Evolutionary conservation across 2,329 filamentous ascomycete species (phyloP), one percentile per base, ranked within the genome.

Genomic region (Cordyceps cicadae): DNA sequence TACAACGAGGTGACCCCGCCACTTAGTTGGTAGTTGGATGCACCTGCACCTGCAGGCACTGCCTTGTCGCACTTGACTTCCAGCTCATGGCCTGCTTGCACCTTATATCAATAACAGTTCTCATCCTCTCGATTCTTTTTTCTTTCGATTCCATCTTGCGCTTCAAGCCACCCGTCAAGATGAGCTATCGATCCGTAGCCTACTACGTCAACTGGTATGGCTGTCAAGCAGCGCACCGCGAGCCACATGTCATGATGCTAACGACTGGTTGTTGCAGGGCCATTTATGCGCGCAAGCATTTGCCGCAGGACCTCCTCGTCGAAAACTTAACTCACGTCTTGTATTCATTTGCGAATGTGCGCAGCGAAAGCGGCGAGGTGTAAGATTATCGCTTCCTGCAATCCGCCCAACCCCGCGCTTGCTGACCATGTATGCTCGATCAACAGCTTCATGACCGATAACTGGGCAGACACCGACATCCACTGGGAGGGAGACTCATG

Each of bases 341-440:
- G 17, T 97, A 97, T 66, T 79, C 92, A 17, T 97, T 97, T 75
- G 93, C 90, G 69, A 95, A 97, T 71, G 84, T 96, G 62, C 82
- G 84, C 4, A 80, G 86, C 3, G 89, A 93, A 3, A 85, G 82
- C 37, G 93, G 93, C 54, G 90, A 95, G 74, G 91, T 95, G 73
- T 88, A 73, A 66, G 72, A 68, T 1, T 26, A 8, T 24, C 12
- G 26, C 24, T 58, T 8, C 29, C 7, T 24, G n/a, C 57, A n/a
- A 19, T 24, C 21, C 21, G 11, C 3, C 3, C 21, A 19, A 15
- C 19, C 37, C 34, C 48, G 45, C 46, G 45, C 46, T 11, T 32
- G 52, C 52, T 60, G 45, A 52, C 19, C 39, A 14, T 8, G 5
- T 8, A 4, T 32, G 17, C 12, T 12, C n/a, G 12, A 53, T 24